These are phyloP conservation scores for Penicillium argentinense DNA, from an alignment of 495 filamentous ascomycete genomes.

Conservation along the genomic window DNA sequence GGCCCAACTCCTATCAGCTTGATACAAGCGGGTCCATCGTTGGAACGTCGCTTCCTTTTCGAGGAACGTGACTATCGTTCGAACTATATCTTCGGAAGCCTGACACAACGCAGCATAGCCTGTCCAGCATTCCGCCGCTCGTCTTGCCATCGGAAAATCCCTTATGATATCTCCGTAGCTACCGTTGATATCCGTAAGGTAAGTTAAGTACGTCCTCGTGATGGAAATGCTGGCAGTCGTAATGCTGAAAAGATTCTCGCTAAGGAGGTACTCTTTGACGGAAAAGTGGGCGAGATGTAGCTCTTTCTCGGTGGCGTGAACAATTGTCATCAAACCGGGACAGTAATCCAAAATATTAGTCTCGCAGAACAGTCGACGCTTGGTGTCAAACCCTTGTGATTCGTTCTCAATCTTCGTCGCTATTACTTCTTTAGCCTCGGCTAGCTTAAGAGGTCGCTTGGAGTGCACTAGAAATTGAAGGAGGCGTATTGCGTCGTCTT, in stretches of 20 bases:
- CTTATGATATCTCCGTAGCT: not conserved
- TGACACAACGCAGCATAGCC: slow-evolving; percentile 18
- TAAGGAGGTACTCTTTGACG: slow-evolving; percentile 29
- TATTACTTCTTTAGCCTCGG: slow-evolving; percentile 25
- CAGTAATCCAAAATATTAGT: slow-evolving; percentile 19
- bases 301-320: slow-evolving; percentile 10
- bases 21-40: slow-evolving; percentile 11
- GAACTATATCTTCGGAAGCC: slow-evolving; percentile 8
- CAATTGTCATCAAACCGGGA: slow-evolving; percentile 13
- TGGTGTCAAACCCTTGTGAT: slow-evolving; percentile 10
- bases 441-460: slow-evolving; percentile 17
- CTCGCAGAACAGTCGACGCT: slow-evolving; percentile 19
- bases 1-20: slow-evolving; percentile 1
- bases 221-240: slow-evolving; percentile 20
- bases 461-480: slow-evolving; percentile 25
- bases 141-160: slow-evolving; percentile 23
- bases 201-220: slow-evolving; percentile 24
- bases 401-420: slow-evolving; percentile 15
- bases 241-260: slow-evolving; percentile 8
- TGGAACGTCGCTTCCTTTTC: slow-evolving; percentile 17
- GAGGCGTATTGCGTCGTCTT: slow-evolving; percentile 20
- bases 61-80: slow-evolving; percentile 8
- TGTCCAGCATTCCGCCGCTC: slow-evolving; percentile 16
- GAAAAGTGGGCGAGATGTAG: slow-evolving; percentile 30
- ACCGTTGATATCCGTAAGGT: slow-evolving; percentile 23